Percentiles rank a stretch among this genome's conserved stretches.
These are phyloP conservation scores for Fusarium avenaceum DNA, from an alignment of 2,329 filamentous ascomycete species.

Conservation along the genomic window DNA sequence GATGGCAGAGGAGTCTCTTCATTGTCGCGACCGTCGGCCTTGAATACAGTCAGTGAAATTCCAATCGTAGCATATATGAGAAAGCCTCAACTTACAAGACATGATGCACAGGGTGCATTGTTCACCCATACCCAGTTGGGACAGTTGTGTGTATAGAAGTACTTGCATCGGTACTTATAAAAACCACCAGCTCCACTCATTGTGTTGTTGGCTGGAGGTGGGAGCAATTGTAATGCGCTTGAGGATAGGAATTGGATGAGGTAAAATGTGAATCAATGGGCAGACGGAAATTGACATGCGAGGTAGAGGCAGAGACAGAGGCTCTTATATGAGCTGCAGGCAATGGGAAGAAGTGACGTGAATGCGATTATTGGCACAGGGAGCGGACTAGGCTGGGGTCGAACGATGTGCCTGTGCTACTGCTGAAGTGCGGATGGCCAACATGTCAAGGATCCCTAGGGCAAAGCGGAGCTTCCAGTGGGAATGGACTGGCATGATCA, in stretches of 20 bases:
- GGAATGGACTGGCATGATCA: constrained; percentile 50
- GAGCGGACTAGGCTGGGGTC: constrained; percentile 45
- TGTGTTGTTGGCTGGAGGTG: constrained; percentile 30
- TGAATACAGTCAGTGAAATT: constrained; percentile 33
- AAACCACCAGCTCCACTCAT: constrained; percentile 59
- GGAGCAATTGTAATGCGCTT: constrained; percentile 12
- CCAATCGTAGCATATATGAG: not conserved
- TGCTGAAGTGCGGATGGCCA: constrained; percentile 43
- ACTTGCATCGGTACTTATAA: constrained; percentile 69
- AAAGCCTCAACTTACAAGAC: constrained; percentile 58
- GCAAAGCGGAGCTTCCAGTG: constrained; percentile 45
- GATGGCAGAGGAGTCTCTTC: constrained; percentile 51
- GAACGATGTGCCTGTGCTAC: constrained; percentile 50
- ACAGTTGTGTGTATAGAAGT: constrained; percentile 66
- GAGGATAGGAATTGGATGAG: constrained; percentile 19
- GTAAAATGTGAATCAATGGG: constrained; percentile 29
- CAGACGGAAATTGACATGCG: constrained; percentile 27
- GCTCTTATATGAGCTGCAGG: constrained; percentile 47
- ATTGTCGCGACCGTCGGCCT: constrained; percentile 66
- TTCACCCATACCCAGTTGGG: constrained; percentile 69
- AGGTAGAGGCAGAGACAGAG: constrained; percentile 33
- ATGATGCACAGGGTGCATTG: constrained; percentile 63
- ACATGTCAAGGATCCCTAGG: constrained; percentile 49
- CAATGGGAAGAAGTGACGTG: constrained; percentile 44
- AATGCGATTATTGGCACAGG: constrained; percentile 43